These are phyloP conservation scores for Penicillium daleae DNA, from an alignment of 495 filamentous ascomycete species.

Conservation along the genomic window DNA sequence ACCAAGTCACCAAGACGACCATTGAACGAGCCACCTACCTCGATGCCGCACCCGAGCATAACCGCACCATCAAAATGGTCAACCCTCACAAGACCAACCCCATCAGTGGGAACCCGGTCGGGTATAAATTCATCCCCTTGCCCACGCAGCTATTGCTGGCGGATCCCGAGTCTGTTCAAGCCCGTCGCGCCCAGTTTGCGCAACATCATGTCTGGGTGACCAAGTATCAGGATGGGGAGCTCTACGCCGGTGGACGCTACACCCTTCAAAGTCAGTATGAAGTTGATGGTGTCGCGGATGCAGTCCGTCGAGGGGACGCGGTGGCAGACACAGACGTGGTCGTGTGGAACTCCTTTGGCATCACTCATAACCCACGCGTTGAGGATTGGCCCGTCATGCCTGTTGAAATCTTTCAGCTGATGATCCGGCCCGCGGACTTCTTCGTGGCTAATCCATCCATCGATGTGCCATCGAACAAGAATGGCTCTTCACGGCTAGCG, in stretches of 20 bases:
- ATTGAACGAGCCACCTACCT: constrained; percentile 66
- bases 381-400: constrained; percentile 76
- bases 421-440: constrained; percentile 75
- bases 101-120: constrained; percentile 75
- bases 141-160: constrained; percentile 82
- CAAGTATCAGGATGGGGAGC: constrained; percentile 74
- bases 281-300: constrained; percentile 63
- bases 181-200: constrained; percentile 80
- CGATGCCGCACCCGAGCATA: constrained; percentile 66
- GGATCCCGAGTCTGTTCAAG: constrained; percentile 72
- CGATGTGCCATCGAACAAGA: constrained; percentile 67
- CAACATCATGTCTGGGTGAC: constrained; percentile 88
- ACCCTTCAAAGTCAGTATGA: constrained; percentile 74
- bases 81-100: constrained; percentile 69
- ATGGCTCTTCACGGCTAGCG: constrained; percentile 54
- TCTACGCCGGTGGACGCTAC: constrained; percentile 84
- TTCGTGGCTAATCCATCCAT: constrained; percentile 75
- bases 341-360: constrained; percentile 60
- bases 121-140: constrained; percentile 77
- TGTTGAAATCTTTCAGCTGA: constrained; percentile 61
- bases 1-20: constrained; percentile 64
- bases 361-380: constrained; percentile 64
- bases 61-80: constrained; percentile 82
- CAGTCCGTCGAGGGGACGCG: constrained; percentile 55
- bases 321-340: constrained; percentile 55